Evolutionary conservation across 257 asterid species (phyloP).

Genomic region (Leptodermis oblonga): DNA sequence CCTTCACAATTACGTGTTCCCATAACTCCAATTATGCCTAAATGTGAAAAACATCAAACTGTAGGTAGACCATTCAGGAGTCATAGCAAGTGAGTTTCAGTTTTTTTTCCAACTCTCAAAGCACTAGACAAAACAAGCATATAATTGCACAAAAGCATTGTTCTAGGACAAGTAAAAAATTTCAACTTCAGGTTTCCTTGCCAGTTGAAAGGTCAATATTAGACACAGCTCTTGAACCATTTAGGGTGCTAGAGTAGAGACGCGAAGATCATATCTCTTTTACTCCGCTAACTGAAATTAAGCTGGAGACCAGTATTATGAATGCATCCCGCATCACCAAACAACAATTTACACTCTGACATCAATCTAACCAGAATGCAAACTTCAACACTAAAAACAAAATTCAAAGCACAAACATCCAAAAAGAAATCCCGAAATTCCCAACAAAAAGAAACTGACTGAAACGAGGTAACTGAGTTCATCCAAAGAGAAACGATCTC

Average conservation of each 20-base stretch:
- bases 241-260: no score
- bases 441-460: not conserved
- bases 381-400: not conserved
- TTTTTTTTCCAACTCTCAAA: not conserved
- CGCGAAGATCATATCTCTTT: no score
- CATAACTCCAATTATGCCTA: not conserved
- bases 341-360: not conserved
- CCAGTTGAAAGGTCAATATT: not conserved
- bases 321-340: not conserved
- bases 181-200: not conserved
- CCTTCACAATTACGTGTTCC: no score
- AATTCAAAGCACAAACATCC: not conserved
- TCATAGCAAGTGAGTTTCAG: not conserved
- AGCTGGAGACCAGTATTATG: not conserved
- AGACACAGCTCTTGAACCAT: not conserved
- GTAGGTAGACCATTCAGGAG: not conserved
- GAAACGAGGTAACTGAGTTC: conserved; percentile 66
- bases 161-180: not conserved
- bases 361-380: not conserved
- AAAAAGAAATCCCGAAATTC: not conserved
- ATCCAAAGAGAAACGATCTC: conserved; percentile 86
- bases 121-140: not conserved
- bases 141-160: not conserved
- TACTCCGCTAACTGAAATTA: conserved; percentile 2
- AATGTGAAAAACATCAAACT: not conserved